Evolutionary conservation across 805 yeast genomes (phyloP), one percentile per base, ranked within the genome.

Genomic region (Teunomyces kruisii): DNA sequence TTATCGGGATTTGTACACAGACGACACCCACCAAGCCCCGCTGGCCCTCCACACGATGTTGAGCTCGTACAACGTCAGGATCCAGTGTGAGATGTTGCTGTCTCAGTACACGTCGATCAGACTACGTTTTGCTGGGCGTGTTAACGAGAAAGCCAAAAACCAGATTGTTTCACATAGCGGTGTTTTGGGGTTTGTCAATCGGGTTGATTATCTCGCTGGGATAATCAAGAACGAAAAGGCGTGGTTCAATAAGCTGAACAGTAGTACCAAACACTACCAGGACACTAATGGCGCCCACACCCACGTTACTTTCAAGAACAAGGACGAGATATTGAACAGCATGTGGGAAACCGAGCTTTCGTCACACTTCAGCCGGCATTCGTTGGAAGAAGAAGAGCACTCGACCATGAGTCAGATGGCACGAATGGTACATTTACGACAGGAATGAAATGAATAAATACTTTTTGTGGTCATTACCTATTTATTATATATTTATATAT

Each of bases 31-130:
- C 24, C 24, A 10, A 27, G 13, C 9, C 10, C 32, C 36, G 28
- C 38, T 12, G 27, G 12, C 19, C 9, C 13, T 15, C 5, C 6
- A 29, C 9, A 29, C 39, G 45, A 46, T 30, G 22, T 38, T 39
- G 39, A 39, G 32, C 27, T 39, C 43, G 1, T 59, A 63, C 45
- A 50, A 55, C 19, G 55, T 58, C 38, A 64, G 58, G 40, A 68
- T 68, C 19, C 74, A 68, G 44, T 62, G 70, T 49, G 75, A 71
- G 47, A 61, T 65, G 2, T 53, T 71, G 4, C 46, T 55, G 33
- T 57, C 65, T 2, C 71, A 71, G 41, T 71, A 70, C 55, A 68
- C 64, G 5, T 62, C 64, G 10, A 66, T 71, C 9, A 49, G 75
- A 29, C 54, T 68, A 13, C 52, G 75, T 27, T 71, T 68, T 38